These are phyloP conservation scores for Acanthamoeba divionensis DNA, from an alignment of 208 protist species.

Conservation along the genomic window DNA sequence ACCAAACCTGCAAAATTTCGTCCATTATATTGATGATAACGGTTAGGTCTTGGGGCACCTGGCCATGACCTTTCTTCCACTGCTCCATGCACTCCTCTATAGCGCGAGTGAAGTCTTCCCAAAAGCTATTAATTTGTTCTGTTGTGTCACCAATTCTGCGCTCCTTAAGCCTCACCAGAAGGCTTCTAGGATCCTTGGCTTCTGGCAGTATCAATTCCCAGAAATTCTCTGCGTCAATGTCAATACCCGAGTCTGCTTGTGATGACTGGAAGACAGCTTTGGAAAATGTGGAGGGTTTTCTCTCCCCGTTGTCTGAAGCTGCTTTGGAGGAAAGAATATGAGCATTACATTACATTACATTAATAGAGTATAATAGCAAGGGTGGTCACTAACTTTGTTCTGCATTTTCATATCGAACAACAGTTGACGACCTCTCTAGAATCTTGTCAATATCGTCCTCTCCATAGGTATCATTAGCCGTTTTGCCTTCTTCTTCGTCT, in stretches of 20 bases:
- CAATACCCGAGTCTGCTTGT: constrained; percentile 37
- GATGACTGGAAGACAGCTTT: constrained; percentile 61
- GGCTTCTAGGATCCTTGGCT: background rate
- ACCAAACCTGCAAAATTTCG: background rate
- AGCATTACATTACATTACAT: too few relatives aligned
- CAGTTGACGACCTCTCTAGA: constrained; percentile 55
- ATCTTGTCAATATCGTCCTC: constrained; percentile 70
- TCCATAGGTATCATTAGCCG: background rate
- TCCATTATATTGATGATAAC: constrained; percentile 15
- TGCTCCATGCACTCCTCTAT: constrained; percentile 1
- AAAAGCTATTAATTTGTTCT: background rate
- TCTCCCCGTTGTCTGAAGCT: background rate
- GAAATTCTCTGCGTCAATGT: constrained; percentile 79
- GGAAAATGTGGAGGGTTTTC: constrained; percentile 55
- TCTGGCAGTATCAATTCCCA: constrained; percentile 72
- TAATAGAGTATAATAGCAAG: background rate
- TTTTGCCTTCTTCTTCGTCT: background rate
- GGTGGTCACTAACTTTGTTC: background rate
- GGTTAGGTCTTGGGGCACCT: background rate
- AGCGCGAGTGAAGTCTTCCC: background rate
- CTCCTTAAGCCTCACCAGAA: background rate
- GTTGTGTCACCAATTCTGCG: background rate
- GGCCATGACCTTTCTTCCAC: background rate
- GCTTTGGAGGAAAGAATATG: background rate
- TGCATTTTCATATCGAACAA: constrained; percentile 13